These are phyloP conservation scores for Verticillium alfalfae DNA, from an alignment of 2,329 filamentous ascomycete species.

Conservation along the genomic window DNA sequence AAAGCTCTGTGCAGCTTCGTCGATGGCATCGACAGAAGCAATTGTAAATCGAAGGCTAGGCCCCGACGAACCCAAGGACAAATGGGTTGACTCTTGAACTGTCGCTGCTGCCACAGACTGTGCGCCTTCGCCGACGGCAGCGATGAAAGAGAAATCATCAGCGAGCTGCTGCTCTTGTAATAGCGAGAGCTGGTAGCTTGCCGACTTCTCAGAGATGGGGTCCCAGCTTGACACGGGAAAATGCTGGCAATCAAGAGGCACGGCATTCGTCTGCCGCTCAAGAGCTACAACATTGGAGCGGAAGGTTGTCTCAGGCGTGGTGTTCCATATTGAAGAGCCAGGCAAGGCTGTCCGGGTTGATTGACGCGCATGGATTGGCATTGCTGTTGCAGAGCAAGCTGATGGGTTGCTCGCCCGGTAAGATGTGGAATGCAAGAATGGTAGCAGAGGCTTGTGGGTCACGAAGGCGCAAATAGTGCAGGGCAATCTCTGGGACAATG, in stretches of 20 bases:
- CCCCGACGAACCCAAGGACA: not conserved
- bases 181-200: slow-evolving; percentile 2
- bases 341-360: slow-evolving; percentile 6
- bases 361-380: not conserved
- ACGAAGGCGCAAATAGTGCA: too few relatives aligned
- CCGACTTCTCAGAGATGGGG: not conserved
- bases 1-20: slow-evolving; percentile 7
- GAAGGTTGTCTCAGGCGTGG: slow-evolving; percentile 6
- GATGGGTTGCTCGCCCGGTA: not conserved
- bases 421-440: not conserved
- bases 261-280: slow-evolving; percentile 10
- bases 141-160: slow-evolving; percentile 8
- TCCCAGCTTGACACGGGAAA: slow-evolving; percentile 1
- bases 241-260: slow-evolving; percentile 5
- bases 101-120: slow-evolving; percentile 12
- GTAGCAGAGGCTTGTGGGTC: not conserved
- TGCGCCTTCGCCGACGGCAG: slow-evolving; percentile 11
- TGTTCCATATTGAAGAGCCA: slow-evolving; percentile 6
- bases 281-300: slow-evolving; percentile 7
- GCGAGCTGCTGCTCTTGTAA: slow-evolving; percentile 8
- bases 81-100: slow-evolving; percentile 3
- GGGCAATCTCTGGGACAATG: too few relatives aligned
- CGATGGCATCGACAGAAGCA: slow-evolving; percentile 10
- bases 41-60: slow-evolving; percentile 4
- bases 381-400: not conserved